Conservation (phyloP, 768 basidiomycete genomes). For the Boletus eberwhitei region DNA sequence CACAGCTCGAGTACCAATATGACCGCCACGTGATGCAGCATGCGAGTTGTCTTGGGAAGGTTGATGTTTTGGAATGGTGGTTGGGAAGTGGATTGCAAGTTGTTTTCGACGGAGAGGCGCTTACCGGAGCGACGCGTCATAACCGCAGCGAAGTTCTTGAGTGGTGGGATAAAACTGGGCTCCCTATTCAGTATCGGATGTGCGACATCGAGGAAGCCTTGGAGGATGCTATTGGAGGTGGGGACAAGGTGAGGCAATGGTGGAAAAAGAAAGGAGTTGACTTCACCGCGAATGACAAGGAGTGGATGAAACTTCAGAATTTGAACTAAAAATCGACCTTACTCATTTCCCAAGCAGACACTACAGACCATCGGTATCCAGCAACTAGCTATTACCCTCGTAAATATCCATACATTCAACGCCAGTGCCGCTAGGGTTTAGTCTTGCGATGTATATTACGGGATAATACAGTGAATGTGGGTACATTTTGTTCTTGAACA, state of each 20-base stretch:
- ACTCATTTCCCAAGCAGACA: background rate
- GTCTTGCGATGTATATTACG: constrained; percentile 6
- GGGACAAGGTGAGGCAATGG: constrained; percentile 71
- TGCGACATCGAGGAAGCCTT: constrained; percentile 91
- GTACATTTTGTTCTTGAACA: constrained; percentile 11
- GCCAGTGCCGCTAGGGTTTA: background rate
- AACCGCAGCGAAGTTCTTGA: constrained; percentile 79
- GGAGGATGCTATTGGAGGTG: constrained; percentile 83
- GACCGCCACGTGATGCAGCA: constrained; percentile 74
- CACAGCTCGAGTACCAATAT: constrained; percentile 74
- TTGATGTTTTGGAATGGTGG: constrained; percentile 85
- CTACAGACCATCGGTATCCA: background rate
- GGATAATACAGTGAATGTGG: constrained; percentile 6
- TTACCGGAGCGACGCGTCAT: constrained; percentile 77
- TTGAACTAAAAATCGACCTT: constrained; percentile 48
- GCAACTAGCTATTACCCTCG: background rate
- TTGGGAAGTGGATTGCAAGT: constrained; percentile 70
- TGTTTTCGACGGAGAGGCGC: constrained; percentile 75
- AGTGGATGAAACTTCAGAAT: constrained; percentile 83
- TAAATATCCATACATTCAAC: background rate
- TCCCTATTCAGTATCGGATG: constrained; percentile 82
- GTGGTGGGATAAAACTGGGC: constrained; percentile 83
- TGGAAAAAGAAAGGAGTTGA: constrained; percentile 81
- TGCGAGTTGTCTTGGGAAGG: constrained; percentile 75
- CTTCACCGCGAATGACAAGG: constrained; percentile 79